Evolutionary conservation across 441 rosid species (phyloP).

Genomic region (Croton laevigatus): DNA sequence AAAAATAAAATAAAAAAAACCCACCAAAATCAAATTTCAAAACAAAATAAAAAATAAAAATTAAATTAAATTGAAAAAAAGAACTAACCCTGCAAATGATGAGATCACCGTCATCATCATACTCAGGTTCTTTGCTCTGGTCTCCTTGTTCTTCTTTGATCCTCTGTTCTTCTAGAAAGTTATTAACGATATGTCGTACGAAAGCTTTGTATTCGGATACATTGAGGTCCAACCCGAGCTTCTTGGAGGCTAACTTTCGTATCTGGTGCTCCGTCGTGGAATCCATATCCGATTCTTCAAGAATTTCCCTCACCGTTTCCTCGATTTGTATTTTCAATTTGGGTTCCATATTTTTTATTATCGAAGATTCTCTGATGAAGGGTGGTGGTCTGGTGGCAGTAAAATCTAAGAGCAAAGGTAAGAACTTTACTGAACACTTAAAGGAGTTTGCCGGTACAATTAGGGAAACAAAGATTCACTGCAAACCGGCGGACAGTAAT

Average conservation of each 20-base stretch:
- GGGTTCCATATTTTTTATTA: conserved; percentile 41
- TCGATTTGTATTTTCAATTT: conserved; percentile 50
- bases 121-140: conserved; percentile 34
- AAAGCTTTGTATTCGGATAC: conserved; percentile 50
- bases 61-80: neutral
- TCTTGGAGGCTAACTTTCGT: conserved; percentile 61
- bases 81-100: conserved; percentile 64
- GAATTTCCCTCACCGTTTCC: conserved; percentile 53
- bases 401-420: neutral
- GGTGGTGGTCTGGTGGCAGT: neutral
- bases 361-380: neutral
- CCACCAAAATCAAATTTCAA: conserved; percentile 1
- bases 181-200: conserved; percentile 55
- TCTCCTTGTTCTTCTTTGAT: conserved; percentile 30
- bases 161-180: conserved; percentile 58
- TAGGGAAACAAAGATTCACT: neutral
- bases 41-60: neutral
- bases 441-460: neutral
- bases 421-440: too few species aligned
- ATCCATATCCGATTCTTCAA: conserved; percentile 66
- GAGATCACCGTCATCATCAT: conserved; percentile 75
- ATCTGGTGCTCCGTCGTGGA: conserved; percentile 69
- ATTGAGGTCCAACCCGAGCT: conserved; percentile 60
- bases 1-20: neutral
- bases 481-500: too few species aligned